phyloP scores from a whole-genome alignment of 1,284 basidiomycete genomes.

The Xerocomus minutiporus region DNA sequence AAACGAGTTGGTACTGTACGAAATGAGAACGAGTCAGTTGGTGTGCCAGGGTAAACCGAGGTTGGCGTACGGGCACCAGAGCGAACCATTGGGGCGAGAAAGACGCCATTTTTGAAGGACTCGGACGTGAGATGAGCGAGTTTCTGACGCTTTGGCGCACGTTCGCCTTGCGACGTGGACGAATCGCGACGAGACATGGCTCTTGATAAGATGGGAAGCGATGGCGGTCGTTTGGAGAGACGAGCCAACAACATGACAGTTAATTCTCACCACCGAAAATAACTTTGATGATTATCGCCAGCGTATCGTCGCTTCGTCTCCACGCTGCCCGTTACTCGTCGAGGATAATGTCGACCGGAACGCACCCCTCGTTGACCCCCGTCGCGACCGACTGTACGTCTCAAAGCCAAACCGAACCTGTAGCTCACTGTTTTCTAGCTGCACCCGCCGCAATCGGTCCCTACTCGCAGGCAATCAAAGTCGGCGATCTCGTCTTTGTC shows the following conservation, averaged over 20 bases:
- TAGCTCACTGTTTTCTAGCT: slow-evolving; percentile 40
- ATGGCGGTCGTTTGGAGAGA: neutral
- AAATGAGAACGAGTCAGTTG: neutral
- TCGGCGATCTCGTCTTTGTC: slow-evolving; percentile 82
- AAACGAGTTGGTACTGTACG: slow-evolving; percentile 73
- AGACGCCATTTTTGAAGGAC: slow-evolving; percentile 76
- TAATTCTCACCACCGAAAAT: neutral
- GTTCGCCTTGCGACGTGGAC: slow-evolving; percentile 40
- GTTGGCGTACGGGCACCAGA: slow-evolving; percentile 76
- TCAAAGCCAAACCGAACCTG: neutral
- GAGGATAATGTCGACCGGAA: slow-evolving; percentile 38
- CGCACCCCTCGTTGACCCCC: slow-evolving; percentile 48
- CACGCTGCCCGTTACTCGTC: neutral
- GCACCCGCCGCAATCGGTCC: slow-evolving; percentile 87
- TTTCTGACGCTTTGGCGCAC: slow-evolving; percentile 52
- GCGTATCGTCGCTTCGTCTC: neutral
- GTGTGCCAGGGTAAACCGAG: neutral
- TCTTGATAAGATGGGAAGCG: neutral
- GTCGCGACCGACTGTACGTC: slow-evolving; percentile 52
- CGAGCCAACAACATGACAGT: slow-evolving; percentile 27
- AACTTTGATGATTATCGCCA: neutral
- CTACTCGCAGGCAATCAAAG: slow-evolving; percentile 86
- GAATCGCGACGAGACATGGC: slow-evolving; percentile 53
- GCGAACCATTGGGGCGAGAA: slow-evolving; percentile 94
- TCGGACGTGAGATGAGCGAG: slow-evolving; percentile 55